Conservation (phyloP, 2,329 filamentous ascomycete genomes). For the Talaromyces sp. region DNA sequence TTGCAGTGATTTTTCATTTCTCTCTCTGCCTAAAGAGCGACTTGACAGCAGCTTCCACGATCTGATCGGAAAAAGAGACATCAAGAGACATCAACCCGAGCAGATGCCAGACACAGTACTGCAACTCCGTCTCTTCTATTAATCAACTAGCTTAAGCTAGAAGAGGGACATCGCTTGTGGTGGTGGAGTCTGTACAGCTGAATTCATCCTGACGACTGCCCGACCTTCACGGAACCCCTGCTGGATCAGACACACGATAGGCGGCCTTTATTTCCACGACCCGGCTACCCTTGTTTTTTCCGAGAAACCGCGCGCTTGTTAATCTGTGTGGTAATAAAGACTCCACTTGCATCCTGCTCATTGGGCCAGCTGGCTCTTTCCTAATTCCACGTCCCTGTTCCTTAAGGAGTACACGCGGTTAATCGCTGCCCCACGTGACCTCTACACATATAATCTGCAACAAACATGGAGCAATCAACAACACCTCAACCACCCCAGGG, state of each 20-base stretch:
- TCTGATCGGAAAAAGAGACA: conserved; percentile 5
- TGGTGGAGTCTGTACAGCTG: conserved; percentile 8
- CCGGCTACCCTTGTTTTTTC: conserved; percentile 4
- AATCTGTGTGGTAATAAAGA: conserved; percentile 14
- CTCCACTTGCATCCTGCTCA: conserved; percentile 17
- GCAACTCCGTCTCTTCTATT: neutral
- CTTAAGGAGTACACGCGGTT: conserved; percentile 14
- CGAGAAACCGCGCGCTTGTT: neutral
- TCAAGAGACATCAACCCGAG: neutral
- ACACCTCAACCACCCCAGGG: conserved; percentile 22
- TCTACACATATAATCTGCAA: neutral
- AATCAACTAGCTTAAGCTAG: conserved; percentile 13
- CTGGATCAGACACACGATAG: conserved; percentile 5
- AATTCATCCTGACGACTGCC: conserved; percentile 13
- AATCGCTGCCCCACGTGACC: conserved; percentile 19
- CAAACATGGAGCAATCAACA: conserved; percentile 38
- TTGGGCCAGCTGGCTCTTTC: conserved; percentile 7
- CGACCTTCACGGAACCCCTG: neutral
- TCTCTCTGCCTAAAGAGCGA: conserved; percentile 1
- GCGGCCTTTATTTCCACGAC: conserved; percentile 20
- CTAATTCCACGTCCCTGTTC: conserved; percentile 13
- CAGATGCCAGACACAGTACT: neutral
- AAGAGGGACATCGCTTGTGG: conserved; percentile 5
- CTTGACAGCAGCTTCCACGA: conserved; percentile 2
- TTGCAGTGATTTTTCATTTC: conserved; percentile 5